Evolutionary conservation across 106 monocot species (phyloP).

Genomic region (Xerophyta viscosa): DNA sequence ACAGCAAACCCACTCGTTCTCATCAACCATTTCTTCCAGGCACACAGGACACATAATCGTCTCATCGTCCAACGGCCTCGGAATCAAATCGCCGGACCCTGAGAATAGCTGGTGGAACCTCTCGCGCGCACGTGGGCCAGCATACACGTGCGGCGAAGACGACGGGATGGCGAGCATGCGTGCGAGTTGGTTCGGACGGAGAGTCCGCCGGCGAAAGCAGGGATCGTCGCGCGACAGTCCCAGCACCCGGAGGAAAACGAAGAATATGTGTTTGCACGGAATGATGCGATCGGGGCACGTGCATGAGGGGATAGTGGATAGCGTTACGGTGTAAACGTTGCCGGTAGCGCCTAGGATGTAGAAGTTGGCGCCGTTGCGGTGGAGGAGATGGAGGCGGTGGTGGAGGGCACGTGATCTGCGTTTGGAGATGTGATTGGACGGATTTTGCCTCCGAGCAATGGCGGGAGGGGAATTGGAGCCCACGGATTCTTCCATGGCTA

Average conservation of each 20-base stretch:
- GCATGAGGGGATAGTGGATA: constrained; percentile 46
- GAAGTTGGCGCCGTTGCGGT: constrained; percentile 50
- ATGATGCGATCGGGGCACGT: constrained; percentile 70
- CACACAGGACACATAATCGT: background rate
- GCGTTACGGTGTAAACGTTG: constrained; percentile 76
- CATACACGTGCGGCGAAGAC: constrained; percentile 22
- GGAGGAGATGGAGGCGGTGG: constrained; percentile 65
- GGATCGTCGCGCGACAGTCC: constrained; percentile 39
- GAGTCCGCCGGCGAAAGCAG: constrained; percentile 32
- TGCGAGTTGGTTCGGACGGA: constrained; percentile 42
- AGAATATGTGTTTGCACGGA: constrained; percentile 93
- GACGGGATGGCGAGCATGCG: constrained; percentile 28
- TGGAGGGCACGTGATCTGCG: constrained; percentile 58
- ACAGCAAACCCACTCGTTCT: constrained; percentile 29
- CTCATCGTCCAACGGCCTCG: background rate
- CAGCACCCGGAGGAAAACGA: constrained; percentile 83
- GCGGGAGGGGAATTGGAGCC: constrained; percentile 15
- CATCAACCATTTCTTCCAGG: constrained; percentile 7
- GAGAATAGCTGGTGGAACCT: constrained; percentile 51
- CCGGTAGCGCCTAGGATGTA: constrained; percentile 75
- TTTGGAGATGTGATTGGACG: constrained; percentile 41
- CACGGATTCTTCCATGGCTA: constrained; percentile 25
- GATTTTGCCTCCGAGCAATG: background rate
- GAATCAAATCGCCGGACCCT: background rate
- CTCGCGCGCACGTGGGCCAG: constrained; percentile 33